Percentiles rank a stretch among this genome's conserved stretches.
Conservation (phyloP, 75 land plant genomes). For the Pinus albicaulis region DNA sequence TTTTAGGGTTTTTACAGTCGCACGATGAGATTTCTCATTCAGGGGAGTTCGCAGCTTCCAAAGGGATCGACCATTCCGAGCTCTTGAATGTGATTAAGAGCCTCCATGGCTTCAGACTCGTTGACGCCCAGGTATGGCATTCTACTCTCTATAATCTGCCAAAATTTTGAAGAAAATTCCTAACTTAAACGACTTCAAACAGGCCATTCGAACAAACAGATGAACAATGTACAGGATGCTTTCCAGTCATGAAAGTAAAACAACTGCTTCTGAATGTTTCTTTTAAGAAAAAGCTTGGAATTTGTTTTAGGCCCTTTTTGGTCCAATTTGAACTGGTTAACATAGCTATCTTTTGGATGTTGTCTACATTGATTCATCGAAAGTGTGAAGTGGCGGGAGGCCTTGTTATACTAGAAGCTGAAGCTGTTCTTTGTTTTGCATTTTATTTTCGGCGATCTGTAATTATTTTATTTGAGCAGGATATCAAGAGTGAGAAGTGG, state of each 20-base stretch:
- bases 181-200: too few species aligned
- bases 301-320: background rate
- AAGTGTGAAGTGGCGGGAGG: background rate
- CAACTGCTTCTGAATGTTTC: background rate
- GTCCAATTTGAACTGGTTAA: background rate
- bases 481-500: constrained; percentile 68
- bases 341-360: background rate
- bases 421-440: background rate
- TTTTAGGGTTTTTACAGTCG: constrained; percentile 49
- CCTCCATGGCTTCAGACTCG: constrained; percentile 66
- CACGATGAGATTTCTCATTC: constrained; percentile 67
- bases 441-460: background rate
- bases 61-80: constrained; percentile 55
- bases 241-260: background rate
- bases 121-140: constrained; percentile 64
- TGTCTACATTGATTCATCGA: background rate
- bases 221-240: background rate
- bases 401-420: background rate
- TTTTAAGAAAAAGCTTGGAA: background rate
- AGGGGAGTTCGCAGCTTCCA: constrained; percentile 49
- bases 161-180: too few species aligned
- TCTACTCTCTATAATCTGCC: too few species aligned
- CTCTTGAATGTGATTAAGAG: constrained; percentile 82
- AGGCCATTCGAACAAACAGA: background rate
- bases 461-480: constrained; percentile 35